Evolutionary conservation across 768 basidiomycete species (phyloP), one percentile per base, ranked within the genome.

Genomic region (Psilocybe cyanescens): DNA sequence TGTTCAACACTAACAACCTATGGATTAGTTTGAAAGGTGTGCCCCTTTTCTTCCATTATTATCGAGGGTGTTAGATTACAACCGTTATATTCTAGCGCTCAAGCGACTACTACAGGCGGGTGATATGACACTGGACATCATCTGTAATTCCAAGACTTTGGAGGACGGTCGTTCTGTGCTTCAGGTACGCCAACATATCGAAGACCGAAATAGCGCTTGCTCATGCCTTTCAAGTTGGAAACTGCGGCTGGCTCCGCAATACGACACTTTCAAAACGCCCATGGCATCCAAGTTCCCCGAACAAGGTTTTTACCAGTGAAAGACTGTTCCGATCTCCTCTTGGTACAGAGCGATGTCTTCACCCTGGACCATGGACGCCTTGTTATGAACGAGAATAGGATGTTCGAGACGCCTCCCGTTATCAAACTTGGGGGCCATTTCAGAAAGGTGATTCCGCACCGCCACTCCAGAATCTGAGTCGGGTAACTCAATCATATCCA

Each of bases 391-490:
- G 84, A 85, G 58, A 79, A 83, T 30, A 78, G 93, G 65, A 89
- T 93, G 87, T 95, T 95, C 70, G 86, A 83, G 66, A 90, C 85
- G 16, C 87, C 92, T 41, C 96, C 95, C 19, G 94, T 97, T 49
- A 92, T 98, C 83, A 97, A 97, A 80, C 86, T 97, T 56, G 94
- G 95, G 48, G 93, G 94, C 74, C 90, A 92, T 73, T 97, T 99
- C 86, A 97, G 94, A 83, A 95, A 93, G 85, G 91, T 91, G 73
- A 56, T 8, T 39, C n/a, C 11, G 16, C 45, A 44, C 8, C 3
- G 8, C 8, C 8, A n/a, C 17, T 44, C 37, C 1, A 24, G 6
- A 29, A 8, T 14, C 9, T 30, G 6, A 29, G 4, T 14, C 9
- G n/a, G 8, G 3, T 6, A n/a, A 46, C 19, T 53, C 16, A 50